Evolutionary conservation across 2,329 filamentous ascomycete genomes (phyloP).

Genomic region (Lasiodiplodia theobromae): DNA sequence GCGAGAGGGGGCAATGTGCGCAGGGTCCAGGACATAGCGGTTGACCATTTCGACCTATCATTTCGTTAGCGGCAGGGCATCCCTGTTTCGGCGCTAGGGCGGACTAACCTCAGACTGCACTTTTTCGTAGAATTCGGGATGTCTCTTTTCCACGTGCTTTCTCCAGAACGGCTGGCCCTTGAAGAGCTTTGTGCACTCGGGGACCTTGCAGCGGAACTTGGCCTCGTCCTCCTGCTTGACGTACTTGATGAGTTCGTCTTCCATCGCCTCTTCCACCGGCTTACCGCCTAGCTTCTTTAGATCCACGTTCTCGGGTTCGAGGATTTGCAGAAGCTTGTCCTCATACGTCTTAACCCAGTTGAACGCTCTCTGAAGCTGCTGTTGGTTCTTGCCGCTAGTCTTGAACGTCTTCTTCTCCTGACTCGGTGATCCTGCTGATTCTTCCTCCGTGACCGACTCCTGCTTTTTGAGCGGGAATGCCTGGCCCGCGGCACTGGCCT

Average conservation of each 20-base stretch:
- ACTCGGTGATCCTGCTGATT: constrained; percentile 69
- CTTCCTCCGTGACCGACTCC: constrained; percentile 66
- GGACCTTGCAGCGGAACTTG: constrained; percentile 95
- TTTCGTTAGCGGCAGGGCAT: constrained; percentile 15
- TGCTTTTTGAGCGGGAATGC: constrained; percentile 85
- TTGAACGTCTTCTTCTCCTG: constrained; percentile 75
- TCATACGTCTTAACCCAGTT: constrained; percentile 99
- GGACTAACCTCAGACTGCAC: constrained; percentile 77
- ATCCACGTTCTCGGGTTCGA: constrained; percentile 88
- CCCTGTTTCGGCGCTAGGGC: constrained; percentile 45
- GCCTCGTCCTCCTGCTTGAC: constrained; percentile 98
- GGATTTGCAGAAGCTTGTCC: constrained; percentile 90
- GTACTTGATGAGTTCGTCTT: constrained; percentile 84
- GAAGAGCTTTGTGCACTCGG: constrained; percentile 95
- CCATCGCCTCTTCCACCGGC: constrained; percentile 81
- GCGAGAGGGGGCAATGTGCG: constrained; percentile 90
- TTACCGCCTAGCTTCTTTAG: constrained; percentile 91
- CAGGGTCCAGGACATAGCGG: constrained; percentile 90
- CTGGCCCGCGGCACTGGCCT: constrained; percentile 82
- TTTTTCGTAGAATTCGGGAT: constrained; percentile 82
- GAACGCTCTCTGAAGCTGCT: constrained; percentile 91
- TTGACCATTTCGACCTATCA: constrained; percentile 86
- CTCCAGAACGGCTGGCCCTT: constrained; percentile 97
- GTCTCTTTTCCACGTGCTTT: constrained; percentile 97
- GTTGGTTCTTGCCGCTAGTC: constrained; percentile 78